phyloP scores from a whole-genome alignment of 1,139 yeast species.

The Keqinozyma sinolaborantium region DNA sequence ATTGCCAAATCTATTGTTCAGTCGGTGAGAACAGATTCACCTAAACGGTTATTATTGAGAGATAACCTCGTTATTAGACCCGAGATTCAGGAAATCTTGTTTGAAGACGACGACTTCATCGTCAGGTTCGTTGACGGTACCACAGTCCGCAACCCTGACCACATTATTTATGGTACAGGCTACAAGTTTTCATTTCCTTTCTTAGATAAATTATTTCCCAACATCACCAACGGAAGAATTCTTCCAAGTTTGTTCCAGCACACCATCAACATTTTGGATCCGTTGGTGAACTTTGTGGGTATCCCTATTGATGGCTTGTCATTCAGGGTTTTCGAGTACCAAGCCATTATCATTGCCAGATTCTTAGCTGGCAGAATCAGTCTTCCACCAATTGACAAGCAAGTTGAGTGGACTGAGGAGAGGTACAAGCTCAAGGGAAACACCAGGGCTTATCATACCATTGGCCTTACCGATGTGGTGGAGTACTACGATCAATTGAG shows the following conservation, averaged over 20 bases:
- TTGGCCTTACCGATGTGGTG: constrained; percentile 22
- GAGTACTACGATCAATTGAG: constrained; percentile 8
- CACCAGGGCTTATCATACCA: constrained; percentile 42
- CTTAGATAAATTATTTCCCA: constrained; percentile 22
- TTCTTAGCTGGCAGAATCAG: constrained; percentile 28
- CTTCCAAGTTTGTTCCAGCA: constrained; percentile 32
- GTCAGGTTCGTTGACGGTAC: constrained; percentile 29
- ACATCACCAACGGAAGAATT: constrained; percentile 27
- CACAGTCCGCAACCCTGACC: constrained; percentile 25
- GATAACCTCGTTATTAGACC: constrained; percentile 22
- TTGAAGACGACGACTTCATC: constrained; percentile 14
- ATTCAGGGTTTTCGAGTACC: constrained; percentile 40
- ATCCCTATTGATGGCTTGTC: constrained; percentile 40
- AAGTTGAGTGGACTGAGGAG: constrained; percentile 26
- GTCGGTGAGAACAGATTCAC: constrained; percentile 18
- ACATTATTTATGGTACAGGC: constrained; percentile 43
- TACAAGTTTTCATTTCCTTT: constrained; percentile 43
- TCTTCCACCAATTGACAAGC: constrained; percentile 26
- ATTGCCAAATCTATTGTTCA: constrained; percentile 23
- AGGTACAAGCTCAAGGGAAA: constrained; percentile 22
- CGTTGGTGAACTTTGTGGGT: constrained; percentile 34
- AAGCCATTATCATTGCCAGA: constrained; percentile 33
- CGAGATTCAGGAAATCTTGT: constrained; percentile 15
- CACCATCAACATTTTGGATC: constrained; percentile 35
- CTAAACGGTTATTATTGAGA: constrained; percentile 12